Evolutionary conservation across 345 rosid genomes (phyloP).

Genomic region (Eucalyptus caleyi): DNA sequence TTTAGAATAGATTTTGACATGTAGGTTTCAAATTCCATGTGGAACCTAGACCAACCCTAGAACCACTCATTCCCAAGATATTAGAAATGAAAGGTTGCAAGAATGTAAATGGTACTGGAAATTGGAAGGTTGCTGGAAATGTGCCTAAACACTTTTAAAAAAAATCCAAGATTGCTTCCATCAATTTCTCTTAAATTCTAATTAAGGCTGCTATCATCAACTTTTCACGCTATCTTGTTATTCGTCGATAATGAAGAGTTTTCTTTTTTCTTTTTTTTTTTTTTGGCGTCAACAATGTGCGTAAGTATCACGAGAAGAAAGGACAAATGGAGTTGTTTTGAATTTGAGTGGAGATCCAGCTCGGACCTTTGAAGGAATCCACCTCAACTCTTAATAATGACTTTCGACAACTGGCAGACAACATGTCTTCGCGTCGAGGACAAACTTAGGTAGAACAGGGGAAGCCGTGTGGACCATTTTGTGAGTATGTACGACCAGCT

Average conservation of each 20-base stretch:
- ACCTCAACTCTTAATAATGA: not conserved
- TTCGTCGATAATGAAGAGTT: not conserved
- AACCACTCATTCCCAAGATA: not conserved
- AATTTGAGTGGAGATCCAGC: not conserved
- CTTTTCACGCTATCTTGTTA: not conserved
- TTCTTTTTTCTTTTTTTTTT: not conserved
- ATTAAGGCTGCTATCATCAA: not conserved
- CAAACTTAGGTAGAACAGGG: not conserved
- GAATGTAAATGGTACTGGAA: not conserved
- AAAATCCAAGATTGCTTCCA: not conserved
- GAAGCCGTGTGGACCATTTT: not conserved
- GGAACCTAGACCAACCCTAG: not conserved
- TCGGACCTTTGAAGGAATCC: not conserved
- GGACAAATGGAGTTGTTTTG: not conserved
- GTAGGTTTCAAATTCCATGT: not conserved
- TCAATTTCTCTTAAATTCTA: not conserved
- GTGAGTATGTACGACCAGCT: not conserved
- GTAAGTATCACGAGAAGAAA: not conserved
- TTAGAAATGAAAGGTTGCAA: not conserved
- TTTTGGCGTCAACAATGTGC: not conserved
- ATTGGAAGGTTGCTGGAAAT: not conserved
- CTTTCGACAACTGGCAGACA: not conserved
- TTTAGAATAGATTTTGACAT: accelerated
- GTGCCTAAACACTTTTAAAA: not conserved
- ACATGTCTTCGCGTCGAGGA: not conserved